Percentiles rank a stretch among this genome's conserved stretches.
These are phyloP conservation scores for Musa troglodytarum DNA, from an alignment of 176 grass and related monocot species.

Conservation along the genomic window DNA sequence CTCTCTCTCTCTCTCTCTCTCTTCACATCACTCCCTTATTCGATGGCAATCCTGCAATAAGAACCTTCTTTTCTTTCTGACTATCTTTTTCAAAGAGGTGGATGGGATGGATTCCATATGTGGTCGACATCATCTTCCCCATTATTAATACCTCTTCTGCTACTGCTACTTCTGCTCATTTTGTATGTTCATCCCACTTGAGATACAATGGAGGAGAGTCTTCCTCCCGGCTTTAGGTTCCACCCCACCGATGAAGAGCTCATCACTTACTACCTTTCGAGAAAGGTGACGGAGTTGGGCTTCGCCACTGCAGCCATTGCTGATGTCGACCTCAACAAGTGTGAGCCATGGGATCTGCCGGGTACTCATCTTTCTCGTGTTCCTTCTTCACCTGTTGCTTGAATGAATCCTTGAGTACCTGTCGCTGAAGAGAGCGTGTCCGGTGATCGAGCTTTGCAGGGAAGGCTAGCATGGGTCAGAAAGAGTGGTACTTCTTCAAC, in stretches of 20 bases:
- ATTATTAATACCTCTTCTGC: not conserved
- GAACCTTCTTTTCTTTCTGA: not conserved
- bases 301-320: slow-evolving; percentile 30
- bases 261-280: slow-evolving; percentile 36
- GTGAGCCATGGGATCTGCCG: slow-evolving; percentile 40
- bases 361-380: not conserved
- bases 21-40: not conserved
- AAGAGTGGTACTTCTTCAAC: slow-evolving; percentile 28
- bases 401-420: too few species aligned
- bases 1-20: too few species aligned
- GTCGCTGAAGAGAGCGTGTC: too few species aligned
- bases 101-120: not conserved
- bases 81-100: slow-evolving; percentile 11
- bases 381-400: not conserved
- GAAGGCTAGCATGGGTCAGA: slow-evolving; percentile 21
- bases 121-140: not conserved
- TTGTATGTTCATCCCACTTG: not conserved
- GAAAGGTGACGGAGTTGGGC: slow-evolving; percentile 33
- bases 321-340: slow-evolving; percentile 44
- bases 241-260: slow-evolving; percentile 46
- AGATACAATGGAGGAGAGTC: slow-evolving; percentile 28
- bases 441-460: not conserved
- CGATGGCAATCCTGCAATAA: not conserved
- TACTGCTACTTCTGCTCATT: slow-evolving; percentile 1
- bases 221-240: slow-evolving; percentile 41